Evolutionary conservation across 2,329 filamentous ascomycete genomes (phyloP).

Genomic region (Penicillium sp.): DNA sequence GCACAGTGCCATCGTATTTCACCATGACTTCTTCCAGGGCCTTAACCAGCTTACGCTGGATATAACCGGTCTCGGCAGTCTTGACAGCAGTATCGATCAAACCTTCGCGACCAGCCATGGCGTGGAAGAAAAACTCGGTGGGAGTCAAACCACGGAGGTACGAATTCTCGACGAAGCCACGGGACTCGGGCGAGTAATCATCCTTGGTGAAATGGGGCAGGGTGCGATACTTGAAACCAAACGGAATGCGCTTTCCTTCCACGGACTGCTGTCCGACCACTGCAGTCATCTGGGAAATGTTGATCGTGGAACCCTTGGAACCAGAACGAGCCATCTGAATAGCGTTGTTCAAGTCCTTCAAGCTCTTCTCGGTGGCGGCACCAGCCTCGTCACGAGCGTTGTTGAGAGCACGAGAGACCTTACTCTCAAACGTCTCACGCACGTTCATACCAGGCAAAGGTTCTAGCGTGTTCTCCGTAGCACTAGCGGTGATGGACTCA

Average conservation of each 20-base stretch:
- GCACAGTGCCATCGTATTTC: conserved; percentile 94
- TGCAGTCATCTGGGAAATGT: conserved; percentile 99
- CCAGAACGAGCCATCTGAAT: conserved; percentile 94
- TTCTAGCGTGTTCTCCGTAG: conserved; percentile 84
- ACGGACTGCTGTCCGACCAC: conserved; percentile 97
- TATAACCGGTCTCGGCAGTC: conserved; percentile 98
- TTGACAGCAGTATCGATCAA: conserved; percentile 99
- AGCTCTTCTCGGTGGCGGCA: conserved; percentile 82
- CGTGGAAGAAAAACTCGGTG: conserved; percentile 98
- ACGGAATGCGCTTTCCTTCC: conserved; percentile 97
- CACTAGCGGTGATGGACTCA: conserved; percentile 67
- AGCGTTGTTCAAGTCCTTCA: conserved; percentile 95
- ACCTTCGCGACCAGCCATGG: conserved; percentile 99
- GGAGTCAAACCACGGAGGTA: conserved; percentile 94
- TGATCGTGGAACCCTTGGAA: conserved; percentile 98
- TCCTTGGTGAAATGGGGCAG: conserved; percentile 98
- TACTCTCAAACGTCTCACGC: conserved; percentile 95
- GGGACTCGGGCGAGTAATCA: conserved; percentile 94
- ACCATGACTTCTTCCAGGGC: conserved; percentile 96
- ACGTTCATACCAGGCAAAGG: conserved; percentile 98
- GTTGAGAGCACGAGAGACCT: conserved; percentile 91
- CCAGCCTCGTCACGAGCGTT: conserved; percentile 94
- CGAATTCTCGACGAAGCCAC: conserved; percentile 98
- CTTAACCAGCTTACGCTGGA: conserved; percentile 96
- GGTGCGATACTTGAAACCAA: conserved; percentile 97